Conservation (phyloP, 1,139 yeast genomes). For the Zhuliangozyma blackwelliae region DNA sequence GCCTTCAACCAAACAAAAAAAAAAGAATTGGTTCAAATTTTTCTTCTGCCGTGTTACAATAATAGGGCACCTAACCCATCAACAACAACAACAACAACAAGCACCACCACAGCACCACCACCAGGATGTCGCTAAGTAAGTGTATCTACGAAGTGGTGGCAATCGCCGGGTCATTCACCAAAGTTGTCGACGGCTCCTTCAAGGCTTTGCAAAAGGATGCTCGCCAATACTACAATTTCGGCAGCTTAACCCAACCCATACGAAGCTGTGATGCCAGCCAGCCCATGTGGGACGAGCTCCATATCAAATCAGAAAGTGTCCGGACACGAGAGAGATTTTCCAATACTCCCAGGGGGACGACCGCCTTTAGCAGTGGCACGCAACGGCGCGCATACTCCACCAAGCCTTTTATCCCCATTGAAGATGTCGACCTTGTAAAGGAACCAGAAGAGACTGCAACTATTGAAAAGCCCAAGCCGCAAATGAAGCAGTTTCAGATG, state of each 20-base stretch:
- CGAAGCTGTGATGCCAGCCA: constrained; percentile 17
- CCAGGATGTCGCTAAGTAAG: constrained; percentile 10
- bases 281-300: constrained; percentile 26
- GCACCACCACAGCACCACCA: background rate
- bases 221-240: constrained; percentile 14
- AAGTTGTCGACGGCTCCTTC: constrained; percentile 21
- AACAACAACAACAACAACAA: background rate
- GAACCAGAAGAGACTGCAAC: constrained; percentile 3
- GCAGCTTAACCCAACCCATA: constrained; percentile 16
- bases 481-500: constrained; percentile 36
- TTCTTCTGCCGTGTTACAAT: too few relatives aligned
- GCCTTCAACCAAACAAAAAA: background rate
- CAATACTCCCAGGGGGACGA: background rate
- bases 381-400: constrained; percentile 13
- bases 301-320: constrained; percentile 18
- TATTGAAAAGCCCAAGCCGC: constrained; percentile 23
- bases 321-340: constrained; percentile 6
- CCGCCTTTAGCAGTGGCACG: constrained; percentile 5
- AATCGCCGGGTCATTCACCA: constrained; percentile 23
- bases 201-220: constrained; percentile 19
- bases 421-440: constrained; percentile 5
- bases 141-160: constrained; percentile 23
- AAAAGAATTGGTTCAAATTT: too few relatives aligned
- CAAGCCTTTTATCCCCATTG: constrained; percentile 9
- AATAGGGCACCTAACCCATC: too few relatives aligned